These are phyloP conservation scores for Geotrichum citri-aurantii DNA, from an alignment of 1,139 yeast species.

Conservation along the genomic window DNA sequence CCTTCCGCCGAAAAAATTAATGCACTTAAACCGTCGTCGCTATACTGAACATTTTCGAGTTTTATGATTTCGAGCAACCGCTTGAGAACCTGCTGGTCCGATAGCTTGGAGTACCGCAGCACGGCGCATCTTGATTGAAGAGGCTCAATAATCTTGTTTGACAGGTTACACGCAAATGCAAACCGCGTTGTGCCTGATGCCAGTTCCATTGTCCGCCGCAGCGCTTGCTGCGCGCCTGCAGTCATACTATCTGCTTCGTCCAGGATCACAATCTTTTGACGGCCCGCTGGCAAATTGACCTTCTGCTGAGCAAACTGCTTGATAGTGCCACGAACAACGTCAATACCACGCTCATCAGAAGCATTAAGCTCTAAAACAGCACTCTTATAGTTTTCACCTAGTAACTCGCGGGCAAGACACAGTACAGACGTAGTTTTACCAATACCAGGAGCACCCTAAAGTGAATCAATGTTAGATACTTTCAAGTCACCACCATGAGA, in stretches of 20 bases:
- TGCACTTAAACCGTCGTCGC: constrained; percentile 91
- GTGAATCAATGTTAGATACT: background rate
- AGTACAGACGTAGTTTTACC: constrained; percentile 94
- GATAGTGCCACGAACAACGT: constrained; percentile 85
- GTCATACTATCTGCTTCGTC: constrained; percentile 99
- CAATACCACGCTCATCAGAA: constrained; percentile 94
- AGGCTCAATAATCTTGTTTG: constrained; percentile 92
- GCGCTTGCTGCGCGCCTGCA: constrained; percentile 96
- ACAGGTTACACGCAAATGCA: constrained; percentile 95
- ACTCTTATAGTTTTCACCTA: constrained; percentile 67
- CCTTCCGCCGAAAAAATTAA: constrained; percentile 96
- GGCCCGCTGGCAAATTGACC: constrained; percentile 63
- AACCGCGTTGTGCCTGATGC: constrained; percentile 91
- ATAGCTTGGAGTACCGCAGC: constrained; percentile 70
- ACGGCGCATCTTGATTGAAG: constrained; percentile 96
- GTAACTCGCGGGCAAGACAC: constrained; percentile 78
- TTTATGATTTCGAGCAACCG: constrained; percentile 69
- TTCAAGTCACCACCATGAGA: background rate
- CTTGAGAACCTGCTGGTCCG: constrained; percentile 78
- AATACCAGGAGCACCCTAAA: constrained; percentile 81
- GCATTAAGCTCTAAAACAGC: constrained; percentile 94
- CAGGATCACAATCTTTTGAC: constrained; percentile 81
- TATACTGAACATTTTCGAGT: constrained; percentile 65
- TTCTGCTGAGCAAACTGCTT: constrained; percentile 95
- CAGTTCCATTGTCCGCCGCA: constrained; percentile 94